Base-by-base conservation (phyloP, 177 flowering plant species). In the Vitis hybrid region DNA sequence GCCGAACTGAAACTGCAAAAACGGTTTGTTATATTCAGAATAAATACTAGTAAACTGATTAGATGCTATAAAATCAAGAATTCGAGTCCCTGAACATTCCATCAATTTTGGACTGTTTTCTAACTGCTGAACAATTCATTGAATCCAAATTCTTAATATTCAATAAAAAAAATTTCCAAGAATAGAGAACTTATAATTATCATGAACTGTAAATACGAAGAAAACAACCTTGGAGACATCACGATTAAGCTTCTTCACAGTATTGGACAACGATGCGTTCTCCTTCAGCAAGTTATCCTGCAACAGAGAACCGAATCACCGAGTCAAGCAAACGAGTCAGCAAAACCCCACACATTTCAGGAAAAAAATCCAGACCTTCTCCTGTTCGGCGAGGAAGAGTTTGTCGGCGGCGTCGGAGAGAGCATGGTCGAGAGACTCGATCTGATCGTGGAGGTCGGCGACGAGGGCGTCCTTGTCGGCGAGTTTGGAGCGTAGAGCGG, bases 181-280 rank as follows among this genome's bases (percentile, higher is more conserved):
- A 26, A 26, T 26, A 39, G 45, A 7, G 45, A 39, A 39, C 6
- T 39, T 39, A 39, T 39, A 39, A 39, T 0, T 39, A 7, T 39
- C 45, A 7, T 5, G 45, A 39, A 39, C 1, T 39, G 45, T 7
- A 39, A 39, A 39, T 39, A 39, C 45, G 45, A 39, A 39, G 45
- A 39, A 39, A 39, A 39, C 45, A 16, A 90, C 99, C 99, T 91
- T 93, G 19, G 91, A 75, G 22, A 95, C 98, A 89, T 95, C 99
- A 72, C 98, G 83, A 29, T 81, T 88, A 19, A 95, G 99, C 87
- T 88, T 95, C 80, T 71, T 90, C 3, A 95, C 96, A n/a, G 91
- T 78, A 65, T 66, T 77, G 45, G 89, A 74, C 71, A 95, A 74
- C 16, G 83, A 71, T 2, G 78, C 81, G 67, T 91, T 92, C 84